These are phyloP conservation scores for Rosa chinensis DNA, from an alignment of 306 rosid species.

Conservation along the genomic window DNA sequence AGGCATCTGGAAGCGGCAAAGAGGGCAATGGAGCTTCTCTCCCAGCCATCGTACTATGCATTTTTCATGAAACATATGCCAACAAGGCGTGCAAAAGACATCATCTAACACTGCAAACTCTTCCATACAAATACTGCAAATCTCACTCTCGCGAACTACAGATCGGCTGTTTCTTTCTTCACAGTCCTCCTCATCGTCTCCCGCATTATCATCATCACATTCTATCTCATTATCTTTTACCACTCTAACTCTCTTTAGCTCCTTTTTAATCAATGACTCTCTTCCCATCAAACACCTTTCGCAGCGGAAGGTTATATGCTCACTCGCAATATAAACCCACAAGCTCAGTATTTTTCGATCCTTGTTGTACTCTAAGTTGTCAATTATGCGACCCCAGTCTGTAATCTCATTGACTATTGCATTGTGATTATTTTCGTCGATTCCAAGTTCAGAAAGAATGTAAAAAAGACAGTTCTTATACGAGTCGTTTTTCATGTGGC, in stretches of 20 bases:
- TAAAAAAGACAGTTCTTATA: not conserved
- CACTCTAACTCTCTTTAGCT: not conserved
- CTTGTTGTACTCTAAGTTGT: not conserved
- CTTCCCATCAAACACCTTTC: not conserved
- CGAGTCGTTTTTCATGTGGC: not conserved
- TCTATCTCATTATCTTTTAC: not conserved
- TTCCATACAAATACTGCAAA: not conserved
- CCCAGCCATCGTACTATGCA: constrained; percentile 5
- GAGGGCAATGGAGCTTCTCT: constrained; percentile 5
- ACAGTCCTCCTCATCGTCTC: not conserved
- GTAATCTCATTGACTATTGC: not conserved
- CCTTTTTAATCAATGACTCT: not conserved
- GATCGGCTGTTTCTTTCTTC: not conserved
- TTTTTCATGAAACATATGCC: not conserved
- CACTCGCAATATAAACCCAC: not conserved
- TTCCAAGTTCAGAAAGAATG: not conserved
- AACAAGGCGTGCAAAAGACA: not conserved
- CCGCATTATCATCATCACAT: not conserved
- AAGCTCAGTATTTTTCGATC: not conserved
- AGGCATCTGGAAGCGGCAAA: not conserved
- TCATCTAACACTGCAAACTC: not conserved
- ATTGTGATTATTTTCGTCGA: not conserved
- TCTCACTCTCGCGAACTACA: not conserved
- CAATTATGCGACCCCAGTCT: not conserved
- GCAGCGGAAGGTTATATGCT: not conserved